Evolutionary conservation across 345 rosid genomes (phyloP).

Genomic region (Anastatica hierochuntica): DNA sequence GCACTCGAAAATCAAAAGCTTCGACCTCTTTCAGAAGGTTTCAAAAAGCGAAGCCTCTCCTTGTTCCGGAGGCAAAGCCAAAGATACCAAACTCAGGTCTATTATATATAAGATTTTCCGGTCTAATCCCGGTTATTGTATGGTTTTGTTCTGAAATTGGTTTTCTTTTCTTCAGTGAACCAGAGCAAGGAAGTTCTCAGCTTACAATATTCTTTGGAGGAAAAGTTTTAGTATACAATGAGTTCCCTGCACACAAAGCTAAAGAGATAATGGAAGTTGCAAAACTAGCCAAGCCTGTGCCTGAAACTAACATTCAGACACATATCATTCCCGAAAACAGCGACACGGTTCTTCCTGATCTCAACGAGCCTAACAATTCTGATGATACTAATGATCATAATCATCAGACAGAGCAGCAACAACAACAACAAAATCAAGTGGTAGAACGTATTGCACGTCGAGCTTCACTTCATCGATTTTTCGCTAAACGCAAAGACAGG

Average conservation of each 20-base stretch:
- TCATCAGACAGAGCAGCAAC: background rate
- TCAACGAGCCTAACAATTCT: constrained; percentile 27
- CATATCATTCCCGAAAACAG: background rate
- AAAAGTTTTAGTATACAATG: constrained; percentile 35
- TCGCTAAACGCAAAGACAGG: constrained; percentile 75
- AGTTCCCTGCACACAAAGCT: constrained; percentile 50
- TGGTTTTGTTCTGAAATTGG: background rate
- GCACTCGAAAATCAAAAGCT: background rate
- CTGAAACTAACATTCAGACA: background rate
- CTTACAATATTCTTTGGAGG: constrained; percentile 70
- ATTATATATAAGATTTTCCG: background rate
- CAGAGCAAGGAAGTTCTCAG: constrained; percentile 26
- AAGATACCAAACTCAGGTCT: background rate
- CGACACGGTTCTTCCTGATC: constrained; percentile 28
- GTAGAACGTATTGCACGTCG: constrained; percentile 37
- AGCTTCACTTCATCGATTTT: constrained; percentile 64
- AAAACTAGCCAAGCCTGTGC: constrained; percentile 14
- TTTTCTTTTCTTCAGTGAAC: constrained; percentile 5
- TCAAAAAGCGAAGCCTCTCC: background rate
- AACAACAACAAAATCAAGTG: constrained; percentile 17
- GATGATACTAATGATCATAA: background rate
- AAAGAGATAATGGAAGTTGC: constrained; percentile 47
- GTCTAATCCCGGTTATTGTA: background rate
- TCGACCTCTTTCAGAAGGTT: too few relatives aligned
- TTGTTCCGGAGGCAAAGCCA: constrained; percentile 8